Evolutionary conservation across 306 rosid genomes (phyloP).

Genomic region (Pueraria montana): DNA sequence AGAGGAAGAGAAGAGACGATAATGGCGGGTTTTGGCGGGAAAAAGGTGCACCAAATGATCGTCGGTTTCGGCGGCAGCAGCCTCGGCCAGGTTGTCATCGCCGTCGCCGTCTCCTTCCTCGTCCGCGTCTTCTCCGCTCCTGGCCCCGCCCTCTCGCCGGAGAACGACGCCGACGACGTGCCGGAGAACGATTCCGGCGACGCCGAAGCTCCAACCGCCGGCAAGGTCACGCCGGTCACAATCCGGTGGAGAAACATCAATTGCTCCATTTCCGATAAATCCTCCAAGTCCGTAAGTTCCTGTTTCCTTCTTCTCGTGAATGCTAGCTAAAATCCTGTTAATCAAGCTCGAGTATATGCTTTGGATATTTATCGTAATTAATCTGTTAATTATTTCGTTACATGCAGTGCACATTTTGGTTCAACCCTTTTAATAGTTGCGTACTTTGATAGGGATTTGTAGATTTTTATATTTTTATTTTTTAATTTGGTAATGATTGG

Average conservation of each 20-base stretch:
- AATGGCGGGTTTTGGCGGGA: constrained; percentile 75
- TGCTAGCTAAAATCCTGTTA: constrained; percentile 21
- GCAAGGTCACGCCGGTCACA: constrained; percentile 71
- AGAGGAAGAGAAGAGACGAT: constrained; percentile 35
- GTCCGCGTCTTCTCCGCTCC: constrained; percentile 81
- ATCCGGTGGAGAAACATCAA: constrained; percentile 83
- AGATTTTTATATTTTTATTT: background rate
- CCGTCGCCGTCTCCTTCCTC: constrained; percentile 73
- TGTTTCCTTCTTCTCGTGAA: background rate
- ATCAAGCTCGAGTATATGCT: background rate
- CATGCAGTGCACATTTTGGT: constrained; percentile 21
- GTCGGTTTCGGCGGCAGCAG: constrained; percentile 72
- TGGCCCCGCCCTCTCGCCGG: constrained; percentile 74
- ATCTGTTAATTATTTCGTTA: background rate
- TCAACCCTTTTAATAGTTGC: background rate
- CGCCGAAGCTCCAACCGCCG: constrained; percentile 44
- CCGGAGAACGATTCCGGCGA: constrained; percentile 43
- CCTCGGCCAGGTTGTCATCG: constrained; percentile 73
- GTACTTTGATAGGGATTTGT: background rate
- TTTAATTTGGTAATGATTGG: constrained; percentile 21
- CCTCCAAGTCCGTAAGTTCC: constrained; percentile 69
- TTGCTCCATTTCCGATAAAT: constrained; percentile 76
- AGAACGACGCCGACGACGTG: constrained; percentile 50
- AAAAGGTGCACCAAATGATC: constrained; percentile 64
- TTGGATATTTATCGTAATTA: constrained; percentile 14